Evolutionary conservation across 2,329 filamentous ascomycete species (phyloP), one percentile per base, ranked within the genome.

Genomic region (Botrytis aclada): DNA sequence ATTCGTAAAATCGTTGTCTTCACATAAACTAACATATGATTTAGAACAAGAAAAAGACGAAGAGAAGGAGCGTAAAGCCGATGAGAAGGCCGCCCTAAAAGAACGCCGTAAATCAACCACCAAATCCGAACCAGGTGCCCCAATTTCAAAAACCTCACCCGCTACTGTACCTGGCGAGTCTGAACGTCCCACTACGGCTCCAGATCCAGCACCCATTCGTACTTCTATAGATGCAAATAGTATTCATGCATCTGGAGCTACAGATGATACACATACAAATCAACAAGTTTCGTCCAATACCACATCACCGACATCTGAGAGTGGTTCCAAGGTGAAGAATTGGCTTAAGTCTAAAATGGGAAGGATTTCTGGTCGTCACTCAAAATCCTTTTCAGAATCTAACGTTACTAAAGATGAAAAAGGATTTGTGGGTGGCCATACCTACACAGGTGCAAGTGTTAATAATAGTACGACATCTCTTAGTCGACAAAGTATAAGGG

Each of bases 281-380:
- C 74, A 77, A 66, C 60, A 77, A 66, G 41, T 73, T 14, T 76
- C 77, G 14, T 74, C 77, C 6, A 67, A 77, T 51, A 77, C 76
- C 29, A 67, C 76, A 43, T 69, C 54, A n/a, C 70, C 70, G 18
- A 67, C 37, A 5, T 74, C 76, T 29, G 72, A 74, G 47, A 74
- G 77, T 69, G 66, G 70, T 25, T 72, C 74, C 56, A 78, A 77
- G 73, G 74, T 79, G 10, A 88, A 84, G 76, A 84, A 83, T 56
- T 89, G 88, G 88, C 82, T 89, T 71, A 88, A 86, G 79, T 86
- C 84, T 37, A 86, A 84, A 9, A 86, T 89, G 74, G 34, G 29
- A 37, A 69, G 32, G 14, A 32, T 51, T 32, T 84, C 83, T 0
- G 82, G 83, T n/a, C 75, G 79, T 25, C 65, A 73, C n/a, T 67